Evolutionary conservation across 768 basidiomycete genomes (phyloP).

Genomic region (Cubamyces lactineus): DNA sequence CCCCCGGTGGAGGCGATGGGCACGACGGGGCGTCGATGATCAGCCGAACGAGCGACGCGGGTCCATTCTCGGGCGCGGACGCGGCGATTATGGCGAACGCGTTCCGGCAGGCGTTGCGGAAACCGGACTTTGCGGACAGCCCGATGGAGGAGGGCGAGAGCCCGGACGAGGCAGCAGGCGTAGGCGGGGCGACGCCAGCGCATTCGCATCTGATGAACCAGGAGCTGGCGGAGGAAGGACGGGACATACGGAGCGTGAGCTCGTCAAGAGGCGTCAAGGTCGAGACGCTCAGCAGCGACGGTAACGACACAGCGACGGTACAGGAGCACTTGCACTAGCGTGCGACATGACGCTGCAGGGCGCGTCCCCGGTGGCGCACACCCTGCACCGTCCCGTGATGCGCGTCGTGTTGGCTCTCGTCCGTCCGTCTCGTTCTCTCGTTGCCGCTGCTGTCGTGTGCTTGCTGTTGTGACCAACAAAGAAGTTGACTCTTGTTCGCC

Average conservation of each 20-base stretch:
- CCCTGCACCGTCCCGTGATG: neutral
- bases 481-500: no score
- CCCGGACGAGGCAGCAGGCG: slow-evolving; percentile 52
- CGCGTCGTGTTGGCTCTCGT: neutral
- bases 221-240: slow-evolving; percentile 88
- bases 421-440: neutral
- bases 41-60: slow-evolving; percentile 64
- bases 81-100: slow-evolving; percentile 94
- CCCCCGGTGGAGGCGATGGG: slow-evolving; percentile 37
- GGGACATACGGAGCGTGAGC: slow-evolving; percentile 82
- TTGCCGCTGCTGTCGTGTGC: no score
- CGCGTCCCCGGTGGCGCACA: no score
- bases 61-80: slow-evolving; percentile 80
- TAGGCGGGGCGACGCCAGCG: slow-evolving; percentile 33
- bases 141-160: slow-evolving; percentile 74
- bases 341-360: neutral
- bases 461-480: no score
- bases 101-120: slow-evolving; percentile 84
- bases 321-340: slow-evolving; percentile 46
- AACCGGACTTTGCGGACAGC: slow-evolving; percentile 80
- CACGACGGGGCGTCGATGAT: slow-evolving; percentile 75
- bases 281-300: slow-evolving; percentile 64
- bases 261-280: slow-evolving; percentile 81
- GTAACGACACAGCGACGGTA: slow-evolving; percentile 36
- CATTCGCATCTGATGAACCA: slow-evolving; percentile 53